A percentile compares a stretch with the other conserved stretches of the same genome.
These are phyloP conservation scores for Fusarium clavum DNA, from an alignment of 2,329 filamentous ascomycete genomes.

Conservation along the genomic window DNA sequence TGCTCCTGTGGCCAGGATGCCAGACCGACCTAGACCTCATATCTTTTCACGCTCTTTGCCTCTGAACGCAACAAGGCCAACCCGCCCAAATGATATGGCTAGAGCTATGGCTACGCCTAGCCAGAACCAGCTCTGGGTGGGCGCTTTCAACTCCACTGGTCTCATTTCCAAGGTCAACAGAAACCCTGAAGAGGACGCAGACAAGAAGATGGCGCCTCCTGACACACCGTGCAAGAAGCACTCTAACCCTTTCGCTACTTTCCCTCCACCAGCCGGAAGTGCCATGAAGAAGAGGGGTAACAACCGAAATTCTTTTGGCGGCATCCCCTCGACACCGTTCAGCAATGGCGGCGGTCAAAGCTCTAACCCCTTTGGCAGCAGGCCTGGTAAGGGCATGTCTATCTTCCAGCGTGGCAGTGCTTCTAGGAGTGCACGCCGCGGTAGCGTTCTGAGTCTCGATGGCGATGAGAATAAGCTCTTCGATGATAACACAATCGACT, in stretches of 20 bases:
- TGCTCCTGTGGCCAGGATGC: constrained; percentile 46
- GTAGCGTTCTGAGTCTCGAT: constrained; percentile 84
- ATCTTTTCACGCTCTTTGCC: constrained; percentile 55
- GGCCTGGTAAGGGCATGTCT: constrained; percentile 70
- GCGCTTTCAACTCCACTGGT: constrained; percentile 93
- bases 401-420: constrained; percentile 71
- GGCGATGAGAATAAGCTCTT: constrained; percentile 74
- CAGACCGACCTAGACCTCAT: constrained; percentile 48
- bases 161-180: constrained; percentile 95
- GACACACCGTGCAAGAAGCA: constrained; percentile 97
- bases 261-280: constrained; percentile 69
- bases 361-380: constrained; percentile 61
- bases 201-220: constrained; percentile 77
- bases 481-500: constrained; percentile 48
- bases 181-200: constrained; percentile 75
- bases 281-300: constrained; percentile 72
- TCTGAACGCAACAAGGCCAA: constrained; percentile 54
- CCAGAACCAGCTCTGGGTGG: constrained; percentile 69
- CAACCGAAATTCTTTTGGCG: constrained; percentile 74
- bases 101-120: constrained; percentile 60
- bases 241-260: constrained; percentile 74
- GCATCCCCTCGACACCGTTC: constrained; percentile 84
- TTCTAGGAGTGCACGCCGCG: constrained; percentile 60
- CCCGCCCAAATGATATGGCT: constrained; percentile 48
- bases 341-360: constrained; percentile 65